Conservation (phyloP, 306 rosid genomes). For the Lithocarpus polystachyus region DNA sequence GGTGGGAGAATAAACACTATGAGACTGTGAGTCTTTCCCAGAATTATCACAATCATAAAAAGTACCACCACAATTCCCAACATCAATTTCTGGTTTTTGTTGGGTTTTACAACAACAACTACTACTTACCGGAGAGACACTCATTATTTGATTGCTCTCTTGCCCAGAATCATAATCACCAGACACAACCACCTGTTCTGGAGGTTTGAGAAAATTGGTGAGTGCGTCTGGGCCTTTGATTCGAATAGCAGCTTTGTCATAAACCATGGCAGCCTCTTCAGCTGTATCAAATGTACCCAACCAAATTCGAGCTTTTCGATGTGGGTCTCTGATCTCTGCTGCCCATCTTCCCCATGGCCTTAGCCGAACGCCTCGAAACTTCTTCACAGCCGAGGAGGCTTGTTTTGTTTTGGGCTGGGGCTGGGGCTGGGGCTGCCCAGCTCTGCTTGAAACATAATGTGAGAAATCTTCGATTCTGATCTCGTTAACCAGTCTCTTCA, state of each 20-base stretch:
- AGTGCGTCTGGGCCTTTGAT: conserved; percentile 48
- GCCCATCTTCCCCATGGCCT: conserved; percentile 63
- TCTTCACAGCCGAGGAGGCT: neutral
- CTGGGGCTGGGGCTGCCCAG: no score
- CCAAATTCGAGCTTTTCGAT: conserved; percentile 35
- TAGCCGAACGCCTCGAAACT: conserved; percentile 45
- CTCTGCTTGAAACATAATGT: neutral
- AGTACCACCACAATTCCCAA: neutral
- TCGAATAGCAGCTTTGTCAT: conserved; percentile 56
- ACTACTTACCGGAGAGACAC: neutral
- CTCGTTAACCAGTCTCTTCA: conserved; percentile 39
- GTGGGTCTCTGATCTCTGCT: conserved; percentile 58
- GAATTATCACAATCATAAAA: conserved; percentile 8
- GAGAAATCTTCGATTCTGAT: conserved; percentile 30
- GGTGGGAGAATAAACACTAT: conserved; percentile 31
- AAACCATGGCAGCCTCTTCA: conserved; percentile 59
- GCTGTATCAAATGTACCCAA: conserved; percentile 60
- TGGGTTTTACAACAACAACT: neutral
- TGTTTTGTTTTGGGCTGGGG: neutral
- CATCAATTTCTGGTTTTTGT: neutral
- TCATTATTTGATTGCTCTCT: neutral
- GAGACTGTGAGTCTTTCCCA: conserved; percentile 15
- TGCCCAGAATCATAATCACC: neutral
- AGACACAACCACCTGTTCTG: neutral
- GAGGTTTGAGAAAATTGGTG: conserved; percentile 45